These are phyloP conservation scores for Ganoderma meredithae DNA, from an alignment of 1,284 basidiomycete species.

Conservation along the genomic window DNA sequence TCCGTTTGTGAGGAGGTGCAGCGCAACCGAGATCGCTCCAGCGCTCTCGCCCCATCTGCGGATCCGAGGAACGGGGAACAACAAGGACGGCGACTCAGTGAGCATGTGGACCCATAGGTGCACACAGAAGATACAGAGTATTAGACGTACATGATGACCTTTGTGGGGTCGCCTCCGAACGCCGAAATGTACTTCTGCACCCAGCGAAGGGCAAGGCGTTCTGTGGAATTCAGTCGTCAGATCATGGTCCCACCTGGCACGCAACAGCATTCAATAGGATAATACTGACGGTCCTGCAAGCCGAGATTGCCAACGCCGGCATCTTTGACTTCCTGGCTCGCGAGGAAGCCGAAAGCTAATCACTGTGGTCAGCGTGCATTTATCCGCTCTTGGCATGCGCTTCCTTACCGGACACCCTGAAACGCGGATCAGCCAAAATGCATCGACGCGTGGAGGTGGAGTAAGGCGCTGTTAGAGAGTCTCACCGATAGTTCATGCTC, in stretches of 20 bases:
- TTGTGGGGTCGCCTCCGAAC: constrained; percentile 70
- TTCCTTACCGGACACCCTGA: constrained; percentile 17
- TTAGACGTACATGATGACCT: constrained; percentile 59
- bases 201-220: constrained; percentile 38
- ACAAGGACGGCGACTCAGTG: no score
- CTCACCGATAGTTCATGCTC: constrained; percentile 31
- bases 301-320: constrained; percentile 63
- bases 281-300: constrained; percentile 55
- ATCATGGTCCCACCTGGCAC: background rate
- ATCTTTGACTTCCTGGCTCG: constrained; percentile 53
- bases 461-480: background rate
- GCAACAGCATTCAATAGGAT: background rate
- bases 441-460: background rate
- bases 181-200: constrained; percentile 66
- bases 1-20: constrained; percentile 43
- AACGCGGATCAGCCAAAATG: background rate
- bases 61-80: background rate
- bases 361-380: background rate
- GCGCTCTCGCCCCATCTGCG: constrained; percentile 52
- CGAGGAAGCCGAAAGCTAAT: constrained; percentile 28
- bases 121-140: background rate
- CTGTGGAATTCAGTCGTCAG: constrained; percentile 17
- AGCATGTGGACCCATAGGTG: constrained; percentile 1
- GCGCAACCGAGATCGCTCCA: constrained; percentile 46
- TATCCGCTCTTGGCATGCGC: background rate